A percentile compares a stretch with the other conserved stretches of the same genome.
Evolutionary conservation across 108 stramenopile species (phyloP).

Genomic region (Conticribra weissflogii): DNA sequence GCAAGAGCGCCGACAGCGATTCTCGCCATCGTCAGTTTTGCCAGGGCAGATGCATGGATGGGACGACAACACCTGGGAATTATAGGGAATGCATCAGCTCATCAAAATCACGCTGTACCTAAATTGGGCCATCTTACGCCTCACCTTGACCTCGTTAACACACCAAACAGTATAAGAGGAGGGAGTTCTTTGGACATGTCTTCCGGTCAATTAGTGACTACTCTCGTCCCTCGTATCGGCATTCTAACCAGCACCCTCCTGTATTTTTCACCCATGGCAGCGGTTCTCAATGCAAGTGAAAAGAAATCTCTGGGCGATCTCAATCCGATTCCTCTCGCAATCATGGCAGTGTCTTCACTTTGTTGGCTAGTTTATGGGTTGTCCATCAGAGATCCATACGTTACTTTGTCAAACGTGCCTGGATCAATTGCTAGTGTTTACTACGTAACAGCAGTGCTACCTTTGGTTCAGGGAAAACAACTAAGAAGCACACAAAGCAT

Average conservation of each 20-base stretch:
- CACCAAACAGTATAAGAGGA: too few relatives aligned
- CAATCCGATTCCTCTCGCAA: conserved; percentile 55
- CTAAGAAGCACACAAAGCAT: conserved; percentile 23
- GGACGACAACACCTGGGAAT: too few relatives aligned
- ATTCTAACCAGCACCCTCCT: conserved; percentile 53
- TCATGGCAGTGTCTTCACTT: conserved; percentile 54
- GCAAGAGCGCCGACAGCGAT: too few relatives aligned
- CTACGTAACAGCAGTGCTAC: conserved; percentile 43
- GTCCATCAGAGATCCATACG: conserved; percentile 48
- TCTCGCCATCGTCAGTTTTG: too few relatives aligned
- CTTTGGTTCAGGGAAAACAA: conserved; percentile 23
- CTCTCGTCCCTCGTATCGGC: conserved; percentile 47
- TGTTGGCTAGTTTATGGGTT: conserved; percentile 59
- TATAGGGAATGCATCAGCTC: too few relatives aligned
- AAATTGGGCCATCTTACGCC: too few relatives aligned
- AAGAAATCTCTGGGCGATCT: conserved; percentile 36
- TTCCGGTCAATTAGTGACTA: conserved; percentile 16
- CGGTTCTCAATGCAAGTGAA: conserved; percentile 38
- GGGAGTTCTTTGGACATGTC: conserved; percentile 26
- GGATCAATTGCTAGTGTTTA: conserved; percentile 52
- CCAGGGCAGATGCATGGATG: too few relatives aligned
- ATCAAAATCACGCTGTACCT: too few relatives aligned
- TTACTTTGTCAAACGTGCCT: conserved; percentile 53
- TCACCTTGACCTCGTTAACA: too few relatives aligned
- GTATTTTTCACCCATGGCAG: conserved; percentile 51